Percentiles rank a stretch among this genome's conserved stretches.
These are phyloP conservation scores for Globisporangium recalcitrans DNA, from an alignment of 352 stramenopile species.

Conservation along the genomic window DNA sequence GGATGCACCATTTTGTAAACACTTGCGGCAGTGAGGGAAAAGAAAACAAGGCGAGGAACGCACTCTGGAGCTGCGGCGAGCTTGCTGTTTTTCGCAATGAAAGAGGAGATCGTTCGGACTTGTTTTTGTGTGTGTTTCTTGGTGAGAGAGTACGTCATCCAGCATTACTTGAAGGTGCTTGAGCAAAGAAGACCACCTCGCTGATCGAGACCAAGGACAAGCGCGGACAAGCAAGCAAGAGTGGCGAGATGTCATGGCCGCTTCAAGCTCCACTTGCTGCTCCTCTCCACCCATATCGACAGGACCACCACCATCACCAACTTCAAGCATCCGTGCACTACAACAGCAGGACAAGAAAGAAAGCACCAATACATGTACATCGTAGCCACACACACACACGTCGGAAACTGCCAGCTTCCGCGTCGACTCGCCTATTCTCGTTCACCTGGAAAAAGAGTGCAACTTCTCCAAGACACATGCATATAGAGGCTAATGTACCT, in stretches of 20 bases:
- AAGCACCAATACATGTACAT: slow-evolving; percentile 4
- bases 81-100: background rate
- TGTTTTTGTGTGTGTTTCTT: background rate
- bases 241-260: background rate
- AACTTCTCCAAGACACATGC: no score
- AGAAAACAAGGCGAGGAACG: background rate
- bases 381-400: background rate
- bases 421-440: no score
- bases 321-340: background rate
- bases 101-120: background rate
- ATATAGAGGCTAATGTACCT: no score
- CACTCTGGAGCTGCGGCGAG: background rate
- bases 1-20: slow-evolving; percentile 77
- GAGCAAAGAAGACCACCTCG: background rate
- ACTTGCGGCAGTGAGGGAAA: background rate
- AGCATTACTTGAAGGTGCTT: background rate
- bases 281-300: background rate
- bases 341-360: background rate
- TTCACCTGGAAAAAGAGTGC: no score
- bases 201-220: slow-evolving; percentile 3
- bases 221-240: background rate
- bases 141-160: background rate
- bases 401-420: no score
- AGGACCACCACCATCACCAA: background rate
- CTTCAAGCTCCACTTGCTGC: background rate